Base-by-base conservation (phyloP, 1,284 basidiomycete species). In the Entoloma clypeatum region DNA sequence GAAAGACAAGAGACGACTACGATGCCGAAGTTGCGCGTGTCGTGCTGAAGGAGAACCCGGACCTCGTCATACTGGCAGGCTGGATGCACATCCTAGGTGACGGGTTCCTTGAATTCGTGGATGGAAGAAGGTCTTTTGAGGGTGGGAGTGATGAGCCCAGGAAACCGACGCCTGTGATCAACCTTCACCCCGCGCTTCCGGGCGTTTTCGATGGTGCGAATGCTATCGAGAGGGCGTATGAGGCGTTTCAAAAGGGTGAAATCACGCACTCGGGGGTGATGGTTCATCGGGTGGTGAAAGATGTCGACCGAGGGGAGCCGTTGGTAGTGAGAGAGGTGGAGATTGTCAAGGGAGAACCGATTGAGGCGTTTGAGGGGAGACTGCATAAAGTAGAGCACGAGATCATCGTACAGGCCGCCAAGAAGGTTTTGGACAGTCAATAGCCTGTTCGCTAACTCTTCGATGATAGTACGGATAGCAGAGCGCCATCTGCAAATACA, bases 141-240 rank as follows among this genome's bases (percentile, higher is more conserved):
- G 67, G n/a, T n/a, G n/a, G 58, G 13, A 68, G 53, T 10, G 47
- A 53, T 29, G 41, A 44, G 13, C 37, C 44, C 17, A 66, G 44
- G 30, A 49, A 33, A 25, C 30, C 41, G 4, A 36, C 95, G 5
- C 86, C 91, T 0, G 88, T 96, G 51, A 96, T 99, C 71, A 99
- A 99, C 61, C 72, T 99, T 7, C 96, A 99, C 58, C 95, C 96
- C 7, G 96, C 95, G 4, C 71, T 99, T 2, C 96, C 96, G 0
- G 91, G 91, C 0, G 83, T 87, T 5, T 99, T 99, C 54, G 94
- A 97, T 54, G 96, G 96, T 7, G 83, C 92, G 4, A 76, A 89
- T 56, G 93, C 94, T 1, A 91, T 98, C 43, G 79, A 86, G 44
- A 73, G 95, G 16, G 92, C 93, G 2, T 94, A 81, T 58, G 90